These are phyloP conservation scores for Vicia sativa DNA, from an alignment of 306 rosid species.

Conservation along the genomic window DNA sequence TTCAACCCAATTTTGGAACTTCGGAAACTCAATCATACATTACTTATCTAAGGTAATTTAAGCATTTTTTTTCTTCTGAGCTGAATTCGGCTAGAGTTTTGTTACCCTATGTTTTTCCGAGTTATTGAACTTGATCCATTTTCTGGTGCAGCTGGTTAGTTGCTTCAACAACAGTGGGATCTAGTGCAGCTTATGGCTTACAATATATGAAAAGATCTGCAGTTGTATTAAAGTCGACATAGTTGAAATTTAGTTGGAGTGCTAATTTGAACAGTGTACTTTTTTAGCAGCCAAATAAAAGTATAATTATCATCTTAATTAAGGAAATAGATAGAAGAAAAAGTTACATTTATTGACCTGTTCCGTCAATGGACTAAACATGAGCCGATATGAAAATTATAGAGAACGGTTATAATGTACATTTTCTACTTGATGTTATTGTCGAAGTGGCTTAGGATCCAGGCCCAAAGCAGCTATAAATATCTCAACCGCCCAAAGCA, in stretches of 20 bases:
- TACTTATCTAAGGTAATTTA: slow-evolving; percentile 65
- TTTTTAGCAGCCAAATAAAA: slow-evolving; percentile 2
- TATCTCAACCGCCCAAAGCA: too few species aligned
- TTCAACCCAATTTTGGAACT: slow-evolving; percentile 92
- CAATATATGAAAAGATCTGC: slow-evolving; percentile 30
- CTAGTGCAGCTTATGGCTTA: slow-evolving; percentile 30
- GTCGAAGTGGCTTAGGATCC: too few species aligned
- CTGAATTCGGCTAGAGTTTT: background rate
- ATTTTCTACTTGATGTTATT: too few species aligned
- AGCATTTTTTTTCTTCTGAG: background rate
- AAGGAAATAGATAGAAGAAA: slow-evolving; percentile 6
- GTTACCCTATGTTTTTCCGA: slow-evolving; percentile 22
- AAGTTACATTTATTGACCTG: background rate
- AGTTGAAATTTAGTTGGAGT: slow-evolving; percentile 25
- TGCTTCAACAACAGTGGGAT: slow-evolving; percentile 72
- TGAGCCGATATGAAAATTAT: too few species aligned
- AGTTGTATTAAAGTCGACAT: slow-evolving; percentile 10
- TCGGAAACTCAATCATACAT: slow-evolving; percentile 63
- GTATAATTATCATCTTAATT: background rate
- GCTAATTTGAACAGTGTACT: background rate
- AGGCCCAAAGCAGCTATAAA: too few species aligned
- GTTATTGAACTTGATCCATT: slow-evolving; percentile 20
- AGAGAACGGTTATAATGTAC: too few species aligned
- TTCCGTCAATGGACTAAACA: background rate
- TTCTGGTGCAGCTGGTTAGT: slow-evolving; percentile 80